phyloP scores from a whole-genome alignment of 129 eudicot genomes.

The sunflower (Helianthus annuus) region HanXRQr2.0-SUNRISE NC_035436.2:106425295-106425794 shows the following conservation, averaged over 20 bases:
- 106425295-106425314: slow-evolving; percentile 52
- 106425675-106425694: slow-evolving; percentile 15
- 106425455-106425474: slow-evolving; percentile 51
- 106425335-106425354: slow-evolving; percentile 54
- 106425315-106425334: slow-evolving; percentile 53
- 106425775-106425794: no score
- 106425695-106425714: slow-evolving; percentile 10
- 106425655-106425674: not conserved
- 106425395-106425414: slow-evolving; percentile 58
- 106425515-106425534: slow-evolving; percentile 26
- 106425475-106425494: slow-evolving; percentile 56
- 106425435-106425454: slow-evolving; percentile 83
- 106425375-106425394: slow-evolving; percentile 68
- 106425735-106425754: no score
- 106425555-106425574: slow-evolving; percentile 50
- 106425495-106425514: slow-evolving; percentile 59
- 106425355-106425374: slow-evolving; percentile 38
- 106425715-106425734: no score
- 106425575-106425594: slow-evolving; percentile 42
- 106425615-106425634: slow-evolving; percentile 19
- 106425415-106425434: slow-evolving; percentile 53
- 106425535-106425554: slow-evolving; percentile 45
- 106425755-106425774: no score
- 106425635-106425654: not conserved
- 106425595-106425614: slow-evolving; percentile 36